Evolutionary conservation across 1,284 basidiomycete species (phyloP).

Genomic region (Kwoniella shivajii): DNA sequence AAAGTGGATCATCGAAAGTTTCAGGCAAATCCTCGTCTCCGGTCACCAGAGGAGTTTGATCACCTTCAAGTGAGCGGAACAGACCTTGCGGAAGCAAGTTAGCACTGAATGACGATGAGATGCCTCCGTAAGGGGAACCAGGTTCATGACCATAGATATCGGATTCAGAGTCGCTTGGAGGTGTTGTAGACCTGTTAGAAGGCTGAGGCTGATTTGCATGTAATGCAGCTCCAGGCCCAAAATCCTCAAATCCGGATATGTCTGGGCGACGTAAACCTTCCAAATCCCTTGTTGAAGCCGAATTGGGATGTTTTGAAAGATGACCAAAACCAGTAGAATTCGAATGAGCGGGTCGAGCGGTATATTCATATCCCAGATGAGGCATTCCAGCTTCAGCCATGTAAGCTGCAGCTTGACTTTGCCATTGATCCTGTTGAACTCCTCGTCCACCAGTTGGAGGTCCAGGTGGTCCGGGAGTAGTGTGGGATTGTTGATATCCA

Average conservation of each 20-base stretch:
- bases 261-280: slow-evolving; percentile 27
- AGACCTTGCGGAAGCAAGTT: slow-evolving; percentile 53
- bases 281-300: slow-evolving; percentile 29
- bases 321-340: slow-evolving; percentile 34
- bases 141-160: slow-evolving; percentile 45
- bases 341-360: slow-evolving; percentile 35
- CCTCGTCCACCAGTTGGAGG: neutral
- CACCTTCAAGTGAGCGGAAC: slow-evolving; percentile 53
- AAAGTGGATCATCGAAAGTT: slow-evolving; percentile 23
- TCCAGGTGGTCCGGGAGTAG: neutral
- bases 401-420: slow-evolving; percentile 48
- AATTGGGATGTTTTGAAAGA: slow-evolving; percentile 24
- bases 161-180: slow-evolving; percentile 29
- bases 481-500: slow-evolving; percentile 22
- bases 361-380: slow-evolving; percentile 47
- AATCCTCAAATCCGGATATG: slow-evolving; percentile 53
- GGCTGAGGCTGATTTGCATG: neutral
- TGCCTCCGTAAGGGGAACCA: slow-evolving; percentile 50
- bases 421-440: slow-evolving; percentile 36
- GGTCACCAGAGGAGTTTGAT: slow-evolving; percentile 46
- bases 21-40: slow-evolving; percentile 21
- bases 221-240: slow-evolving; percentile 46
- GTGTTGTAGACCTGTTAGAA: slow-evolving; percentile 6
- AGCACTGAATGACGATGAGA: slow-evolving; percentile 52
- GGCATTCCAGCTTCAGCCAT: slow-evolving; percentile 53